Percentiles rank a stretch among this genome's conserved stretches.
These are phyloP conservation scores for Sphenostylis stenocarpa DNA, from an alignment of 306 rosid species.

Conservation along the genomic window DNA sequence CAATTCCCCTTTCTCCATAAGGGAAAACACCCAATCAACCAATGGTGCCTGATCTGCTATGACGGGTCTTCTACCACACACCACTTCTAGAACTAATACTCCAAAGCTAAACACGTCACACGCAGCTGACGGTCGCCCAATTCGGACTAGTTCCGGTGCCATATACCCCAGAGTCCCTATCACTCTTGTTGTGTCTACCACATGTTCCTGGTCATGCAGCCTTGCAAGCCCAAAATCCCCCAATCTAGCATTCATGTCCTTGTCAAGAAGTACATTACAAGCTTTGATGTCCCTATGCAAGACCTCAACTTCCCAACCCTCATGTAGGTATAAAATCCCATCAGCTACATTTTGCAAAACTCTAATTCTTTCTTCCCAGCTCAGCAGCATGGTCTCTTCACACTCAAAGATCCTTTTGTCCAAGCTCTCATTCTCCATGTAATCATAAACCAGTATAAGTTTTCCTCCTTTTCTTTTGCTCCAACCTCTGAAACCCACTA, in stretches of 20 bases:
- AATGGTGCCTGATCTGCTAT: conserved; percentile 55
- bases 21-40: conserved; percentile 54
- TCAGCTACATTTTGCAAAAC: conserved; percentile 64
- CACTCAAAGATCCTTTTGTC: conserved; percentile 66
- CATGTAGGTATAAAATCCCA: conserved; percentile 69
- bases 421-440: conserved; percentile 72
- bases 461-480: conserved; percentile 60
- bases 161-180: conserved; percentile 74
- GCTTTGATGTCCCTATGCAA: conserved; percentile 76
- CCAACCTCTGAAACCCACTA: conserved; percentile 80
- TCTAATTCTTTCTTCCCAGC: conserved; percentile 60
- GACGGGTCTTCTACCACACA: conserved; percentile 60
- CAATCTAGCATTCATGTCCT: conserved; percentile 68
- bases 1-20: conserved; percentile 46
- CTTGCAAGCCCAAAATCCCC: conserved; percentile 77
- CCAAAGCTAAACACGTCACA: conserved; percentile 72
- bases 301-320: conserved; percentile 78
- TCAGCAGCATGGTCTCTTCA: conserved; percentile 40
- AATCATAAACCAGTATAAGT: conserved; percentile 71
- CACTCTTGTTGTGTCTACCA: conserved; percentile 50
- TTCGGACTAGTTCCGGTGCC: conserved; percentile 63
- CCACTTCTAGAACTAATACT: conserved; percentile 60
- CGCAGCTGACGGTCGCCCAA: conserved; percentile 48
- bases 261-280: conserved; percentile 67
- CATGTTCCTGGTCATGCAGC: conserved; percentile 48